Percentiles rank a stretch among this genome's conserved stretches.
These are phyloP conservation scores for Clavispora fructus DNA, from an alignment of 805 yeast species.

Conservation along the genomic window DNA sequence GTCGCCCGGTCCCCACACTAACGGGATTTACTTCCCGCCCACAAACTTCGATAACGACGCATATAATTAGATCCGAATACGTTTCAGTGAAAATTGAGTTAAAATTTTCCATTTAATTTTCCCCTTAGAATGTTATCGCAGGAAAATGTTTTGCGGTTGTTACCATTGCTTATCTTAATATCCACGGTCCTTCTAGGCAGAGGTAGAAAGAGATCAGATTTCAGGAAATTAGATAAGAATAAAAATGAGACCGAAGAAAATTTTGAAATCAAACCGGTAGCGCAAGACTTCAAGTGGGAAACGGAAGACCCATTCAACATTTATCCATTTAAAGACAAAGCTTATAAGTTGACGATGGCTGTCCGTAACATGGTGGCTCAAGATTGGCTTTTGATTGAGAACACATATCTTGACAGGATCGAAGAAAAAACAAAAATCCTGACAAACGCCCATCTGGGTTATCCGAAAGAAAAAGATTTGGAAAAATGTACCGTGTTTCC, in stretches of 20 bases:
- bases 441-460: constrained; percentile 28
- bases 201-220: neutral
- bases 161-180: neutral
- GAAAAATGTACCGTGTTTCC: constrained; percentile 26
- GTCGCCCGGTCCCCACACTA: neutral
- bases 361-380: constrained; percentile 23
- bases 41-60: neutral
- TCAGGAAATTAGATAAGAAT: neutral
- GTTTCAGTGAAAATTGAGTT: no score
- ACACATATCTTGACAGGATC: constrained; percentile 24
- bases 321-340: constrained; percentile 55
- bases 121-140: no score
- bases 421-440: constrained; percentile 25
- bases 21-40: neutral
- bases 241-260: neutral
- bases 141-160: neutral
- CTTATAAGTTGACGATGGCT: constrained; percentile 30
- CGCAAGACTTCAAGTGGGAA: constrained; percentile 11
- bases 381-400: constrained; percentile 39
- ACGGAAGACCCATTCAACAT: constrained; percentile 11
- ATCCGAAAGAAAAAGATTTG: constrained; percentile 23
- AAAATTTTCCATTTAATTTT: no score
- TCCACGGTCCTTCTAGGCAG: neutral
- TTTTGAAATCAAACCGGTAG: constrained; percentile 4
- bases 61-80: neutral